Evolutionary conservation across 768 basidiomycete genomes (phyloP).

Genomic region (Grammothele lineata): DNA sequence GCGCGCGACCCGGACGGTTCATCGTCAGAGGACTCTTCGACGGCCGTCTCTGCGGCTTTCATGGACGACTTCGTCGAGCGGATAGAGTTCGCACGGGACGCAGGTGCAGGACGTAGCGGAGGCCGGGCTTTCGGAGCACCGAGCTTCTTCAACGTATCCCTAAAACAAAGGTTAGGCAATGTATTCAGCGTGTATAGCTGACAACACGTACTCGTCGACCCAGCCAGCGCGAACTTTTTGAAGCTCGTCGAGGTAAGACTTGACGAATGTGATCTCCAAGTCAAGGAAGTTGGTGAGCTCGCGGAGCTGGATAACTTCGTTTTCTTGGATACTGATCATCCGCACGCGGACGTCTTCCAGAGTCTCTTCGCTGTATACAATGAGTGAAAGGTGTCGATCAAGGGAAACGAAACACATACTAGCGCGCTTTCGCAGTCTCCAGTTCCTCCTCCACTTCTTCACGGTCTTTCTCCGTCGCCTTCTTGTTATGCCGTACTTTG

Average conservation of each 20-base stretch:
- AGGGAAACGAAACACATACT: conserved; percentile 45
- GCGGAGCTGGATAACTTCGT: conserved; percentile 66
- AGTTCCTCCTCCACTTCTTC: conserved; percentile 81
- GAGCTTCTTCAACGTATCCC: conserved; percentile 9
- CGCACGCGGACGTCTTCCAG: conserved; percentile 78
- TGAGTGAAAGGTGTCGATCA: background rate
- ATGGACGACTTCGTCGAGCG: conserved; percentile 30
- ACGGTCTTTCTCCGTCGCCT: conserved; percentile 73
- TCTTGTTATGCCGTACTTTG: conserved; percentile 66
- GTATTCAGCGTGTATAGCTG: too few species aligned
- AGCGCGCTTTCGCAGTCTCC: conserved; percentile 64
- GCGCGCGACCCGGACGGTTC: conserved; percentile 13
- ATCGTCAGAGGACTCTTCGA: conserved; percentile 11
- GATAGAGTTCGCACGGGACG: conserved; percentile 29
- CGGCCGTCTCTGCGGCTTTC: conserved; percentile 7
- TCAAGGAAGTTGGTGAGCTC: conserved; percentile 73
- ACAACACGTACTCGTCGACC: conserved; percentile 53
- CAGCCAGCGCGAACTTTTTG: conserved; percentile 65
- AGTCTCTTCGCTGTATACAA: conserved; percentile 77
- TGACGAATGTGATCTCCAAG: conserved; percentile 67
- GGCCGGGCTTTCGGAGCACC: conserved; percentile 9
- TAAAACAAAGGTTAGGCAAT: background rate
- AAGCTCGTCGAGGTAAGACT: conserved; percentile 69
- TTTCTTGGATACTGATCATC: conserved; percentile 77
- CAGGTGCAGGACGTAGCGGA: conserved; percentile 8